Conservation (phyloP, 768 basidiomycete species). For the Mycena rebaudengoi region DNA sequence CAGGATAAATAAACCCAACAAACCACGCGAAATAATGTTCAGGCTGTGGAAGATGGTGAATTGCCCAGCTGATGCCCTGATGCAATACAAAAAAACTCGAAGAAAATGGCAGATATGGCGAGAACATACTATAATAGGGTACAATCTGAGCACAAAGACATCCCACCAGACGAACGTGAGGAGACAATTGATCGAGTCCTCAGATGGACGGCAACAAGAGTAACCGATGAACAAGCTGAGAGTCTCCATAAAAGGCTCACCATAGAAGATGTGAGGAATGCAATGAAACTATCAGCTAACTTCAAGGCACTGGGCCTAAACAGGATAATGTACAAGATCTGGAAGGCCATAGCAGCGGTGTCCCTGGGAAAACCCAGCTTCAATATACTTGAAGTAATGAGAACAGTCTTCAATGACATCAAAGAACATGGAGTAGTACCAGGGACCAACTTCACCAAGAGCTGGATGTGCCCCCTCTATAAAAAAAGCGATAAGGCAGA, state of each 20-base stretch:
- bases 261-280: not conserved
- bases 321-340: constrained; percentile 25
- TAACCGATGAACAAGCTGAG: not conserved
- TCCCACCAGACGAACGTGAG: not conserved
- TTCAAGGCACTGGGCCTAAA: constrained; percentile 9
- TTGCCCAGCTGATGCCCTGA: not conserved
- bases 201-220: not conserved
- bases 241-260: not conserved
- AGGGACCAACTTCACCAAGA: too few species aligned
- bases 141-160: not conserved
- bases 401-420: too few species aligned
- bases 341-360: constrained; percentile 7
- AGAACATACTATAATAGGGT: not conserved
- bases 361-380: too few species aligned
- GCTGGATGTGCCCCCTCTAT: too few species aligned
- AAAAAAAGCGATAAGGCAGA: too few species aligned
- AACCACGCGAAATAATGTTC: not conserved
- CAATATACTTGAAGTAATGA: too few species aligned
- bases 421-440: too few species aligned
- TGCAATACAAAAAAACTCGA: not conserved
- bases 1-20: not conserved
- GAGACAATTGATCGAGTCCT: not conserved
- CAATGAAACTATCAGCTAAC: not conserved
- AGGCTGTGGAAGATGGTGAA: not conserved
- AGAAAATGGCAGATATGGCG: not conserved